A percentile compares a stretch with the other conserved stretches of the same genome.
These are phyloP conservation scores for Phytophthora multivora DNA, from an alignment of 352 stramenopile genomes.

Conservation along the genomic window DNA sequence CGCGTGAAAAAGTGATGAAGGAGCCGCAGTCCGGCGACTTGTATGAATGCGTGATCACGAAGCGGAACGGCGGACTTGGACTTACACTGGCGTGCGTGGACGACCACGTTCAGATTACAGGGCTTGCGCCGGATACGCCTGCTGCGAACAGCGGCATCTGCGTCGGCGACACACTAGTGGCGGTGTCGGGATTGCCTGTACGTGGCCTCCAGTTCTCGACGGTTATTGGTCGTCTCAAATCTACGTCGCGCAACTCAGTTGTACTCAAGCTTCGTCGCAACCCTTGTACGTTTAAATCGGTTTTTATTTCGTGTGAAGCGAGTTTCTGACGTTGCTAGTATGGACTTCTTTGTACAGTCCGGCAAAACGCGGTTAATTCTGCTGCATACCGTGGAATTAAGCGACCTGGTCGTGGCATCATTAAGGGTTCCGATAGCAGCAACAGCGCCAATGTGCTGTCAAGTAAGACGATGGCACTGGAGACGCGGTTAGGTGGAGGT, in stretches of 20 bases:
- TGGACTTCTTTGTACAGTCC: slow-evolving; percentile 40
- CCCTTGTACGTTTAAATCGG: slow-evolving; percentile 61
- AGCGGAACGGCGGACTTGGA: slow-evolving; percentile 74
- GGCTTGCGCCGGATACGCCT: slow-evolving; percentile 69
- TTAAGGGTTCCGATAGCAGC: slow-evolving; percentile 60
- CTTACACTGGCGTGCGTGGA: slow-evolving; percentile 81
- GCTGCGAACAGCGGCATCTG: slow-evolving; percentile 77
- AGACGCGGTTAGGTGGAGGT: slow-evolving; percentile 62
- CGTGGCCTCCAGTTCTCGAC: slow-evolving; percentile 85
- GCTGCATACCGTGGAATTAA: slow-evolving; percentile 66
- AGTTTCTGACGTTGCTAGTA: slow-evolving; percentile 12
- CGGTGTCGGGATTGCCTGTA: slow-evolving; percentile 71
- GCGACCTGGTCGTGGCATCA: slow-evolving; percentile 49
- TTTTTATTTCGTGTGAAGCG: background rate
- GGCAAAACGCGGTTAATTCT: slow-evolving; percentile 61
- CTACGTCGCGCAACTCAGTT: slow-evolving; percentile 77
- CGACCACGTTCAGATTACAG: slow-evolving; percentile 86
- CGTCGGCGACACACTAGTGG: slow-evolving; percentile 78
- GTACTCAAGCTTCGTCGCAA: slow-evolving; percentile 81
- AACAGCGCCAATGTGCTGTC: slow-evolving; percentile 81
- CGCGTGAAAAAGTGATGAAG: slow-evolving; percentile 84
- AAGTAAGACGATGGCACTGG: slow-evolving; percentile 70
- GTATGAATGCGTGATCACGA: slow-evolving; percentile 88
- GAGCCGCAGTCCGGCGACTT: slow-evolving; percentile 78
- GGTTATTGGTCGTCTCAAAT: slow-evolving; percentile 80